Percentiles rank a stretch among this genome's conserved stretches.
Evolutionary conservation across 331 rosid species (phyloP).

Genomic region (Malus hybrid): DNA sequence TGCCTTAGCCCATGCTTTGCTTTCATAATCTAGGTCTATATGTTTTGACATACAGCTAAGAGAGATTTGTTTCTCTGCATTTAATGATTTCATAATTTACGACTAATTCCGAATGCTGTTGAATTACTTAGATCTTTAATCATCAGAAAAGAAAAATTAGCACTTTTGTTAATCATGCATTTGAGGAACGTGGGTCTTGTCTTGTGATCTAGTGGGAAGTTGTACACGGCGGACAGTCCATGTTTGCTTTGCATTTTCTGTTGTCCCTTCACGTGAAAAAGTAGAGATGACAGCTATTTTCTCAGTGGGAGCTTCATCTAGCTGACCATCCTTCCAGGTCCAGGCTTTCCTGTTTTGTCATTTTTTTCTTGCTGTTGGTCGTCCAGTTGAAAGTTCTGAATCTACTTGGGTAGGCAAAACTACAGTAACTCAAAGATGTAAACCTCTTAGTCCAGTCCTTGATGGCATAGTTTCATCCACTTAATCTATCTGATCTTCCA

Average conservation of each 20-base stretch:
- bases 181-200: too few species aligned
- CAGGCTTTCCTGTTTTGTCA: background rate
- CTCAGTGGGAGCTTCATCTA: background rate
- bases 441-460: too few species aligned
- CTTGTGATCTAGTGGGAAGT: too few species aligned
- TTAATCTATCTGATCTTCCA: background rate
- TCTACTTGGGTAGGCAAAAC: too few species aligned
- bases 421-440: too few species aligned
- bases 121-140: background rate
- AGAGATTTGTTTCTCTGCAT: background rate
- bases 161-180: too few species aligned
- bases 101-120: background rate
- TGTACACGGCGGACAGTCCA: background rate
- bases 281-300: conserved; percentile 1
- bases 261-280: conserved; percentile 24
- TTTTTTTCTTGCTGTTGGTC: background rate
- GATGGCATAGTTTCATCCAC: background rate
- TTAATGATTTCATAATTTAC: background rate
- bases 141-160: too few species aligned
- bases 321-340: background rate
- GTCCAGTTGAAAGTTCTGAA: background rate
- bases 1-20: background rate
- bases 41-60: background rate
- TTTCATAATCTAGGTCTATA: background rate
- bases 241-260: conserved; percentile 12